A percentile compares a stretch with the other conserved stretches of the same genome.
Conservation (phyloP, 352 stramenopile genomes). For the Globisporangium radiosum region DNA sequence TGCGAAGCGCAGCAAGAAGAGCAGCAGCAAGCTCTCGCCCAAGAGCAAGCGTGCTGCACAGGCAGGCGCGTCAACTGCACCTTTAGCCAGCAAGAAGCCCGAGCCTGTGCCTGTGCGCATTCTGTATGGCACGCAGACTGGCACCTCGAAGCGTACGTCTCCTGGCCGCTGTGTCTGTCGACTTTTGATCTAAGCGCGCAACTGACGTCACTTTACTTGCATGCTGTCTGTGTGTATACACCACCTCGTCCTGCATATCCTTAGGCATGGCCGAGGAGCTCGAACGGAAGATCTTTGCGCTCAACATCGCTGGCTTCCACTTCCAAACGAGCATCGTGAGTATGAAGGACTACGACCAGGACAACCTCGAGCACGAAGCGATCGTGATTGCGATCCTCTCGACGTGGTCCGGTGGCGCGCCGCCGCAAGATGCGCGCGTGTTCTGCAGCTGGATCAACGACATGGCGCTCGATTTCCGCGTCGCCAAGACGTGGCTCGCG, state of each 20-base stretch:
- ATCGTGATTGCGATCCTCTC: conserved; percentile 83
- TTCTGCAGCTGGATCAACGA: conserved; percentile 86
- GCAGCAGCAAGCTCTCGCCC: conserved; percentile 14
- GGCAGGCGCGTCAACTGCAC: conserved; percentile 3
- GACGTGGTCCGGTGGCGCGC: conserved; percentile 77
- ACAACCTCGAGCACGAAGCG: conserved; percentile 84
- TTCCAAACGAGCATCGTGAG: conserved; percentile 80
- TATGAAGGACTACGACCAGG: conserved; percentile 87
- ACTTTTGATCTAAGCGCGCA: not conserved
- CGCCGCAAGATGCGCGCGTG: conserved; percentile 64
- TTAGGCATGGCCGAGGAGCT: conserved; percentile 63
- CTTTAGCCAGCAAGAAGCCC: conserved; percentile 23
- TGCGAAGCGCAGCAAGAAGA: conserved; percentile 16
- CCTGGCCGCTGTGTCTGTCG: not conserved
- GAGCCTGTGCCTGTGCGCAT: conserved; percentile 61
- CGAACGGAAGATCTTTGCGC: conserved; percentile 71
- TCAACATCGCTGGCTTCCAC: conserved; percentile 74
- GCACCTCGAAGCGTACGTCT: conserved; percentile 56
- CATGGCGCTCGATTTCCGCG: conserved; percentile 87
- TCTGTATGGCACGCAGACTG: conserved; percentile 83
- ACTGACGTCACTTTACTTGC: not conserved
- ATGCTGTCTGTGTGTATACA: not conserved
- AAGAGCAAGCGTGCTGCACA: conserved; percentile 12
- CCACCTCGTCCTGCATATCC: not conserved
- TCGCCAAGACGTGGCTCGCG: conserved; percentile 78